These are phyloP conservation scores for Diutina siamensis DNA, from an alignment of 1,139 yeast genomes.

Conservation along the genomic window DNA sequence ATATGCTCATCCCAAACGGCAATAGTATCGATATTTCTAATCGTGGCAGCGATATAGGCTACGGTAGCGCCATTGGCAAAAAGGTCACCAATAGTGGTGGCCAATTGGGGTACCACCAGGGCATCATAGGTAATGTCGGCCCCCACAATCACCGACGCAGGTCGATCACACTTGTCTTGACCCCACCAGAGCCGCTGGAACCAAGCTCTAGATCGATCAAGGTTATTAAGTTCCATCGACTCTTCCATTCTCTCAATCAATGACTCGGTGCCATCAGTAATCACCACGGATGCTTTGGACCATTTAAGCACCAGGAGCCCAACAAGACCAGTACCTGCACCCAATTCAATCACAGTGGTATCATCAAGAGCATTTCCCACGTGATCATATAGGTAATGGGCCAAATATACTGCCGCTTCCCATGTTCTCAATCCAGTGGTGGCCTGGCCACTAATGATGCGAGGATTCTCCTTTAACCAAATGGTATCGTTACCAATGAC, in stretches of 20 bases:
- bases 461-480: slow-evolving; percentile 48
- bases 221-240: neutral
- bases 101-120: slow-evolving; percentile 43
- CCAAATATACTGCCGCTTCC: slow-evolving; percentile 79
- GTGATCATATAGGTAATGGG: slow-evolving; percentile 26
- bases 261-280: slow-evolving; percentile 63
- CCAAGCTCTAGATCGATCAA: slow-evolving; percentile 13
- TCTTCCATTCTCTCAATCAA: slow-evolving; percentile 2
- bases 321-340: slow-evolving; percentile 87
- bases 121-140: slow-evolving; percentile 85
- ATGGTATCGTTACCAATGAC: slow-evolving; percentile 15
- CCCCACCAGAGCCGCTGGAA: slow-evolving; percentile 48
- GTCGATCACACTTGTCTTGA: slow-evolving; percentile 20
- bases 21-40: slow-evolving; percentile 52
- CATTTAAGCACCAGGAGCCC: slow-evolving; percentile 41
- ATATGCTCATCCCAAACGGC: slow-evolving; percentile 39
- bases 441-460: slow-evolving; percentile 56
- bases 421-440: slow-evolving; percentile 88
- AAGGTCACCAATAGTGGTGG: slow-evolving; percentile 27
- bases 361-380: slow-evolving; percentile 5
- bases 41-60: slow-evolving; percentile 60
- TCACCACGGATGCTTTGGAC: slow-evolving; percentile 18
- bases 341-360: slow-evolving; percentile 51
- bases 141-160: slow-evolving; percentile 37
- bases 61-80: neutral